Evolutionary conservation across 345 rosid species (phyloP), one percentile per base, ranked within the genome.

Genomic region (Eutrema heterophyllum): DNA sequence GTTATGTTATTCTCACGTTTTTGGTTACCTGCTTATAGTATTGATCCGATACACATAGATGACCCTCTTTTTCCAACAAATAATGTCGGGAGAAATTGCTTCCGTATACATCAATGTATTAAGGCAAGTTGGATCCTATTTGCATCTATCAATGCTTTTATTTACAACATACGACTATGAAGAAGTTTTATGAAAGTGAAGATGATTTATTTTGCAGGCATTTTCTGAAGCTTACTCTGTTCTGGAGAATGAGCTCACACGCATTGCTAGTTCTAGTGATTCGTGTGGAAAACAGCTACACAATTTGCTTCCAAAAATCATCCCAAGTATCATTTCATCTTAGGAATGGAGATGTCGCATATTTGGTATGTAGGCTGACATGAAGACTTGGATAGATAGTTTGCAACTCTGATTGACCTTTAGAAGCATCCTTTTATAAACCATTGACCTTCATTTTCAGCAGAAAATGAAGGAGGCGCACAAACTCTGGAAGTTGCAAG

Each of bases 1-100:
- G 43, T 71, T 70, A 53, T 27, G 26, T 66, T 62, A 67, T 45
- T 53, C 44, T 45, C 59, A 15, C 55, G 29, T 49, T 71, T 38
- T 61, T 76, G 68, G 76, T 75, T 32, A 50, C 39, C 59, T 61
- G 51, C 75, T 55, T 72, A 60, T 82, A 93, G 97, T 77, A 91
- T 93, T 49, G 97, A 93, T 84, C 98, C 98, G 39, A 82, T 94
- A 83, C 96, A 94, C 87, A 85, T 91, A 16, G 98, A 94, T 45
- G 97, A 94, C 75, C 98, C 97, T 46, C 92, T 89, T 80, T 94
- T 88, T 71, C 97, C 96, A 71, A 81, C 87, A 68, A 94, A 94
- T 81, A 91, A 94, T 74, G 90, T 94, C 41, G 98, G 98, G 81
- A 87, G 98, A 85, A 94, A 94, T 82, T 94, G 98, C 81, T 94